Evolutionary conservation across 2,329 filamentous ascomycete genomes (phyloP).

Genomic region (Calonectria crousiana): DNA sequence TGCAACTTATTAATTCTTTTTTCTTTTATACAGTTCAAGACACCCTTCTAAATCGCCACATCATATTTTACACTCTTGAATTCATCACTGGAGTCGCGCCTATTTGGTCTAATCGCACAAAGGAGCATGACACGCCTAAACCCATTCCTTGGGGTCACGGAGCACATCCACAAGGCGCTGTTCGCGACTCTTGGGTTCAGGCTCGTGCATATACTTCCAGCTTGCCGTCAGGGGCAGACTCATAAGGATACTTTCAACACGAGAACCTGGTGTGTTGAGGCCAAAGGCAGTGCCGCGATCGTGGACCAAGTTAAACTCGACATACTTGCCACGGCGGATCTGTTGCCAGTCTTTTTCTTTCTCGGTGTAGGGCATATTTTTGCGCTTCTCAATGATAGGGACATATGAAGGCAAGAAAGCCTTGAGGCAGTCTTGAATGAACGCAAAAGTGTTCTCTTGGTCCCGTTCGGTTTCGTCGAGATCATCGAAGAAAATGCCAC

Average conservation of each 20-base stretch:
- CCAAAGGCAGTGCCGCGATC: constrained; percentile 96
- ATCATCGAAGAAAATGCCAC: constrained; percentile 99
- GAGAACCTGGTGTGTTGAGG: constrained; percentile 88
- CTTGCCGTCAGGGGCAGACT: constrained; percentile 91
- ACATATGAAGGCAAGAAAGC: constrained; percentile 93
- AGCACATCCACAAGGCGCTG: constrained; percentile 82
- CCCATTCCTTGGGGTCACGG: constrained; percentile 75
- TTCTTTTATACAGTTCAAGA: constrained; percentile 31
- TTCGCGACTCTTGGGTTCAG: constrained; percentile 80
- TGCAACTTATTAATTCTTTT: constrained; percentile 18
- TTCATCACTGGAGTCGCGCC: constrained; percentile 26
- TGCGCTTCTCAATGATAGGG: constrained; percentile 88
- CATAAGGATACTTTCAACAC: constrained; percentile 98
- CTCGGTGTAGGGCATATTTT: constrained; percentile 90
- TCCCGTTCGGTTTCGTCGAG: constrained; percentile 89
- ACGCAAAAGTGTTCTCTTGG: constrained; percentile 90
- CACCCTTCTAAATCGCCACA: constrained; percentile 35
- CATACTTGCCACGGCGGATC: constrained; percentile 91
- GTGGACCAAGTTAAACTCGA: constrained; percentile 98
- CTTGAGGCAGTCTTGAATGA: constrained; percentile 85
- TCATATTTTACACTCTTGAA: constrained; percentile 38
- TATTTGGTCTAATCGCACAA: not conserved
- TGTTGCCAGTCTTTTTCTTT: constrained; percentile 97
- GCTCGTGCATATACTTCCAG: constrained; percentile 97
- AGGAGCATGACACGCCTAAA: constrained; percentile 53